Base-by-base conservation (phyloP, 2,329 filamentous ascomycete species). In the Trichoderma sp. region DNA sequence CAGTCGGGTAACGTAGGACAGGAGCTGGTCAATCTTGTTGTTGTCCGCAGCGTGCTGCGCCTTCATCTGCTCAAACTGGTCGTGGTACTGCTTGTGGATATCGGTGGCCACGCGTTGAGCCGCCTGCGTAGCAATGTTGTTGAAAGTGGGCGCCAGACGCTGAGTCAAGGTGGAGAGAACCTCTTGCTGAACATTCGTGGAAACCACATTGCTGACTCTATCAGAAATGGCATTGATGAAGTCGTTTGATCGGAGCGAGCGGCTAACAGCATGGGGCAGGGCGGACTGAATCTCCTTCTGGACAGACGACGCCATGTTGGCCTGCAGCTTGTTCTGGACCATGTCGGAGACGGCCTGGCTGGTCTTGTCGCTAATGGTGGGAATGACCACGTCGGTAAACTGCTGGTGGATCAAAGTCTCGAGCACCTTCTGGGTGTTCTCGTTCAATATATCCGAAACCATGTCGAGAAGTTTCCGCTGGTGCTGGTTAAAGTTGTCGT, bases 381-480 rank as follows among this genome's bases (percentile, higher is more conserved):
- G 95, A 67, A 97, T 85, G 58, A 98, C 89, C 15, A 90, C 87
- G 70, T 90, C 87, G 73, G 93, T 88, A 75, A 97, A 93, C 80
- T 92, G 92, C 62, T 90, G 87, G 61, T 89, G 88, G 65, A 97
- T 91, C 75, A 97, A 93, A 73, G 90, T 90, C 73, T 90, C 86
- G 47, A 98, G 86, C 26, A 93, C 93, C 77, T 92, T 91, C 80
- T 91, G 86, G 24, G 88, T 90, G 78, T 90, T 90, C 73, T 87
- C 85, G 74, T 88, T 89, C 62, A 92, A 83, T 39, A 90, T 88
- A 39, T 87, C 83, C 5, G 87, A 89, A 47, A 90, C 87, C 79
- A 88, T 84, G 73, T 88, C 85, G 56, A 90, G 82, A 21, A 90
- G 81, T 75, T 86, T 85, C 21, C 85, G 81, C 77, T 89, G 87